Base-by-base conservation (phyloP, 306 rosid species). In the Carpinus fangiana region DNA sequence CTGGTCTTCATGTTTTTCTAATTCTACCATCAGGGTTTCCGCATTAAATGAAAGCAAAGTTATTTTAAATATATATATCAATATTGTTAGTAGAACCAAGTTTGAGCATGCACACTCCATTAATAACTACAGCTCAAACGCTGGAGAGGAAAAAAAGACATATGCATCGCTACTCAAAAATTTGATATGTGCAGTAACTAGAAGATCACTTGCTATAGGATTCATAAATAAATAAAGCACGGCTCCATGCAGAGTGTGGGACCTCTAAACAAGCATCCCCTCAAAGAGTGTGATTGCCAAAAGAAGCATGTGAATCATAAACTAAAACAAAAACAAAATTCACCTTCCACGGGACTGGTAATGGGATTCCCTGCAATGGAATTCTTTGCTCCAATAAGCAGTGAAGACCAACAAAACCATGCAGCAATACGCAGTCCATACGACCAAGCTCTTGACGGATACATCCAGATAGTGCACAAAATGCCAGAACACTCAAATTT, bases 341-440 rank as follows among this genome's bases (percentile, higher is more conserved):
- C 77, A 92, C 98, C 97, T 92, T 95, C 98, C 3, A 13, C 65
- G 7, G 87, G 85, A 21, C 78, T 1, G 8, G 93, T 90, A 67
- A 31, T 31, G 34, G 0, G 0, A 31, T 31, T 31, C 34, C 34
- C 34, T 31, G 34, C 34, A 31, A 79, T 51, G 47, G n/a, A 4
- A 4, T 46, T 12, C 81, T 86, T 84, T 2, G 84, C 96, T 60
- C 79, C 75, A 46, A 55, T 86, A 45, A 75, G 76, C 18, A 69
- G 82, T 28, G 85, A 80, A 81, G 76, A 87, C 83, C 85, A 94
- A 20, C 82, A 83, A 78, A 89, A 87, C 83, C 83, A 87, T 75
- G 86, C 20, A 57, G 73, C 50, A 80, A 86, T 69, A 69, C 86
- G n/a, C 64, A 76, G 72, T 76, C 41, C 82, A 82, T 17, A 82